Conservation (phyloP, 2,329 filamentous ascomycete genomes). For the Calonectria montana region DNA sequence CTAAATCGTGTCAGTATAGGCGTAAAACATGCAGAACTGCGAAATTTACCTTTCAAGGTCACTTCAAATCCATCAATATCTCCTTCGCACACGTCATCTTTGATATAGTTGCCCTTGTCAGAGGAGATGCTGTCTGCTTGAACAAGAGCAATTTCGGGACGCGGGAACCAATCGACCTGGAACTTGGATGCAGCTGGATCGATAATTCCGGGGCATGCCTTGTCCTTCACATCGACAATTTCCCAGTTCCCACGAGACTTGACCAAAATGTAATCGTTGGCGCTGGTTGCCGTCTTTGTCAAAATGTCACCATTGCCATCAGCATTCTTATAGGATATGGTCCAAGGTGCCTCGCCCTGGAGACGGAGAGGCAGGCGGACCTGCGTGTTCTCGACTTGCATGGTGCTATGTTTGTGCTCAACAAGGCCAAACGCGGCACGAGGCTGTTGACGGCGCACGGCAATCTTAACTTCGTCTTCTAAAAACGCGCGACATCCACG, state of each 20-base stretch:
- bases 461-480: conserved; percentile 86
- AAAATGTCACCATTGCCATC: conserved; percentile 62
- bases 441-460: conserved; percentile 88
- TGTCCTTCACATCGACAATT: conserved; percentile 81
- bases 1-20: conserved; percentile 56
- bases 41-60: conserved; percentile 74
- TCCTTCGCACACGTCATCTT: conserved; percentile 90
- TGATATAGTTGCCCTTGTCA: conserved; percentile 69
- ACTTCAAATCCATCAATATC: conserved; percentile 92
- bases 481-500: conserved; percentile 88
- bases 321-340: conserved; percentile 77
- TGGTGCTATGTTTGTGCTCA: conserved; percentile 80
- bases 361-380: conserved; percentile 85
- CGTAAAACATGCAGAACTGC: not conserved
- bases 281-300: conserved; percentile 60
- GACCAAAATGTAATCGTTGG: conserved; percentile 78
- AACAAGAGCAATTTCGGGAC: conserved; percentile 77
- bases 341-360: conserved; percentile 88
- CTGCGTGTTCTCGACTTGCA: conserved; percentile 79
- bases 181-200: conserved; percentile 81
- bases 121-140: conserved; percentile 70
- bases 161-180: conserved; percentile 84
- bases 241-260: conserved; percentile 80
- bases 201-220: conserved; percentile 83
- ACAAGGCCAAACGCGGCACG: conserved; percentile 87